Conservation (phyloP, 768 basidiomycete species). For the Pulveroboletus ravenelii region DNA sequence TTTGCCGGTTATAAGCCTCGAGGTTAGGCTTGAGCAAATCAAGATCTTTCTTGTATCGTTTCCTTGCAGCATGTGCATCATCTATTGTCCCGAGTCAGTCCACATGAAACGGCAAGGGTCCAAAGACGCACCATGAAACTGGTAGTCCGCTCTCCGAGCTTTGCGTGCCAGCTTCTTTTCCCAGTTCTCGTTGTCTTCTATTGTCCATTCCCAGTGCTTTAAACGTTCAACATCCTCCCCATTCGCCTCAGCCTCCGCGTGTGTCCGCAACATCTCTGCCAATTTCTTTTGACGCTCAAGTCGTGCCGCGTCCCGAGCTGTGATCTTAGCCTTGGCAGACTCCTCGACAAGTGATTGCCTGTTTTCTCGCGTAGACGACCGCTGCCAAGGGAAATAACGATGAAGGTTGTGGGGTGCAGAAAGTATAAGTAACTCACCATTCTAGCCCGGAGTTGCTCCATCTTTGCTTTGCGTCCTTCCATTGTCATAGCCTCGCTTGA, state of each 20-base stretch:
- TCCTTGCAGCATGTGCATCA: conserved; percentile 82
- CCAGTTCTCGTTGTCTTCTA: conserved; percentile 29
- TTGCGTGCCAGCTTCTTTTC: conserved; percentile 66
- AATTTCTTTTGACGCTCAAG: conserved; percentile 88
- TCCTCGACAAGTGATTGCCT: conserved; percentile 84
- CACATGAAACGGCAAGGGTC: not conserved
- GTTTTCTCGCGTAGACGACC: conserved; percentile 75
- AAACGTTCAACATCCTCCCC: conserved; percentile 94
- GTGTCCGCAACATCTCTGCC: conserved; percentile 78
- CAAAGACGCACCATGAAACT: conserved; percentile 74
- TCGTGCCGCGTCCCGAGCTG: conserved; percentile 74
- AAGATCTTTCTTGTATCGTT: conserved; percentile 89
- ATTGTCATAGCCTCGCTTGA: conserved; percentile 37
- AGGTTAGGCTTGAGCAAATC: conserved; percentile 86
- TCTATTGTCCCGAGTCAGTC: conserved; percentile 43
- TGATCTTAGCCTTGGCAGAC: conserved; percentile 68
- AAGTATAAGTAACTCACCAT: conserved; percentile 50
- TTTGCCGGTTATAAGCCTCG: conserved; percentile 82
- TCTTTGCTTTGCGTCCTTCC: conserved; percentile 72
- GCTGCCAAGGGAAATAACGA: conserved; percentile 38
- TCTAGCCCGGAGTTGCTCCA: conserved; percentile 69
- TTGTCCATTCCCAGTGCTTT: conserved; percentile 84
- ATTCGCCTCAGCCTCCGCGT: conserved; percentile 83
- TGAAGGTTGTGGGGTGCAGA: not conserved
- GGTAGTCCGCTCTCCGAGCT: conserved; percentile 78